These are phyloP conservation scores for Luffa aegyptiaca DNA, from an alignment of 306 rosid species.

Conservation along the genomic window DNA sequence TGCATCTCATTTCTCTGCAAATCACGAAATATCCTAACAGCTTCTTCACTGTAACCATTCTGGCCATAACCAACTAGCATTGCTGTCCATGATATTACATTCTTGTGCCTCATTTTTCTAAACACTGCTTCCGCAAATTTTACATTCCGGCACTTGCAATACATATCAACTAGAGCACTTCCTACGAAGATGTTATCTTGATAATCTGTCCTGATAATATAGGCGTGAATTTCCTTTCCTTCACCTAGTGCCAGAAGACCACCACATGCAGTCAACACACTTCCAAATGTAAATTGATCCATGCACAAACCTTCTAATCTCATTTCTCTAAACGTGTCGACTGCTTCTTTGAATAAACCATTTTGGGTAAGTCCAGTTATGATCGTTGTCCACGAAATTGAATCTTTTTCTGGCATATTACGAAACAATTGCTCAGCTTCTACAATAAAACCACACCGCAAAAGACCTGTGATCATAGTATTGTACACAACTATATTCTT, in stretches of 20 bases:
- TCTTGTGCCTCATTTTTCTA: constrained; percentile 58
- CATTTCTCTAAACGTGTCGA: constrained; percentile 52
- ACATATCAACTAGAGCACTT: constrained; percentile 94
- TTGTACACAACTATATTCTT: constrained; percentile 70
- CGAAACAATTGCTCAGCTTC: constrained; percentile 44
- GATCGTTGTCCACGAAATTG: constrained; percentile 78
- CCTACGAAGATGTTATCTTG: constrained; percentile 61
- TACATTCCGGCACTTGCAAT: constrained; percentile 66
- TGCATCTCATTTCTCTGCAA: constrained; percentile 72
- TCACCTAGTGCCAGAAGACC: constrained; percentile 46
- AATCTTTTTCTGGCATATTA: constrained; percentile 57
- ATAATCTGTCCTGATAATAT: constrained; percentile 49
- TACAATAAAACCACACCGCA: constrained; percentile 45
- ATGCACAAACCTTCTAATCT: constrained; percentile 36
- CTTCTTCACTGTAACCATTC: constrained; percentile 79
- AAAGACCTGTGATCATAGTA: constrained; percentile 56
- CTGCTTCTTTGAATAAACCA: constrained; percentile 45
- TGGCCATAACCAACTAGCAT: constrained; percentile 90
- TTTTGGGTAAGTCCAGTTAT: constrained; percentile 68
- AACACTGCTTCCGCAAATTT: constrained; percentile 64
- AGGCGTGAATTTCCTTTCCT: constrained; percentile 83
- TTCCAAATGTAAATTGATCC: constrained; percentile 88
- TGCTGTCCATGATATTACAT: constrained; percentile 88
- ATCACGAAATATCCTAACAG: constrained; percentile 57
- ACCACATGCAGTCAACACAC: constrained; percentile 82